Evolutionary conservation across 2,329 filamentous ascomycete genomes (phyloP), one percentile per base, ranked within the genome.

Genomic region (Colletotrichum lini): DNA sequence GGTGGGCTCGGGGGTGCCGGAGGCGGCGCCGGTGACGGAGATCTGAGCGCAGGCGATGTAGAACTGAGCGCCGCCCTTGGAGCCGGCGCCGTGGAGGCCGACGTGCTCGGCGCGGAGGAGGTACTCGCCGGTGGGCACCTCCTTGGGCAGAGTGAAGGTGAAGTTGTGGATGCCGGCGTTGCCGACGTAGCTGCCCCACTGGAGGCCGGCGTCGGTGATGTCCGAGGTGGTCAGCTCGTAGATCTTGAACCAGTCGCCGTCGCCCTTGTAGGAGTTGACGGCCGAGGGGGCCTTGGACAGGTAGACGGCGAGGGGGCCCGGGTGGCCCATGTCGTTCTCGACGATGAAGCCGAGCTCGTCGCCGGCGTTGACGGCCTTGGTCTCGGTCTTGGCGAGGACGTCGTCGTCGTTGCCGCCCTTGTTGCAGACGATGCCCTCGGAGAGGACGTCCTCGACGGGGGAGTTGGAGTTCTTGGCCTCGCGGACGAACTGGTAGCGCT

Each of bases 281-380:
- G 71, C 73, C 38, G 76, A 76, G 23, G 80, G 79, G 0, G 80
- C 80, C 76, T 80, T 80, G 75, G 77, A 79, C 75, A 82, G 73
- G 76, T 81, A 82, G 56, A 82, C 80, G 15, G 78, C 74, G 9
- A 82, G 76, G 12, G 82, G 81, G 30, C 82, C 81, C 18, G 80
- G 81, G 77, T 83, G 81, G 21, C 77, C 77, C 44, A 85, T 75
- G 30, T 79, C 74, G 26, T 74, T 70, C 58, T 77, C 77, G 58
- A 83, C 78, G 4, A 79, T 78, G 78, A 85, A 85, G 49, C 83
- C 83, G n/a, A 85, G 77, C 40, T 79, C 77, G 58, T 83, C 79
- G 44, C 82, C 82, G n/a, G 82, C 76, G 6, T 78, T 75, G 52
- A 84, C 80, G 44, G 77, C 74, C 73, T 79, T 75, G 13, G 81